phyloP scores from a whole-genome alignment of 2,329 filamentous ascomycete genomes.

The Fusarium sp. region DNA sequence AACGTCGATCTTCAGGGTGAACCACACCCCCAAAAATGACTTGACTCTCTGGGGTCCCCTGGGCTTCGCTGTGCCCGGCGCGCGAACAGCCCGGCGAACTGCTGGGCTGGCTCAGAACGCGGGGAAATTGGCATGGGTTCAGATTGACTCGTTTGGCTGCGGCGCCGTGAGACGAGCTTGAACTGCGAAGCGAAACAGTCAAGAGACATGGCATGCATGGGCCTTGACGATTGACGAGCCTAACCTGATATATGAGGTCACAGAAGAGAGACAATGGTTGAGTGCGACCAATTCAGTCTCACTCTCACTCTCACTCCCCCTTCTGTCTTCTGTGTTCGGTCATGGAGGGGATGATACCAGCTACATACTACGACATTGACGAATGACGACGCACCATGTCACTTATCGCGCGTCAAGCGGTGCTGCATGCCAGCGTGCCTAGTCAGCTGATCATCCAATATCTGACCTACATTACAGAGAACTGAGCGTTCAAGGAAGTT shows the following conservation, averaged over 20 bases:
- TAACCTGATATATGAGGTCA: constrained; percentile 14
- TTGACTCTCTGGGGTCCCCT: constrained; percentile 24
- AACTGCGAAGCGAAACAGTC: constrained; percentile 34
- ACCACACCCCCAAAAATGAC: constrained; percentile 29
- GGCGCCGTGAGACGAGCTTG: constrained; percentile 31
- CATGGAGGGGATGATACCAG: constrained; percentile 28
- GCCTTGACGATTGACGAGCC: constrained; percentile 3
- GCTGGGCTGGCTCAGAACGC: constrained; percentile 36
- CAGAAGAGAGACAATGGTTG: constrained; percentile 16
- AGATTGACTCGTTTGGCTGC: constrained; percentile 14
- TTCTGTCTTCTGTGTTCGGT: constrained; percentile 16
- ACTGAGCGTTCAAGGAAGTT: neutral
- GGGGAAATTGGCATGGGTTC: constrained; percentile 44
- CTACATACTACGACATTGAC: constrained; percentile 16
- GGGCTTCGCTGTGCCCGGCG: constrained; percentile 31
- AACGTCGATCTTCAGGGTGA: constrained; percentile 40
- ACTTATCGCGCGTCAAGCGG: constrained; percentile 41
- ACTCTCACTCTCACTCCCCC: neutral
- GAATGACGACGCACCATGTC: constrained; percentile 45
- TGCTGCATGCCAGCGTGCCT: constrained; percentile 16
- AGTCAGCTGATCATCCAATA: constrained; percentile 15
- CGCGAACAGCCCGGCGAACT: constrained; percentile 29
- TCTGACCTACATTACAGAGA: constrained; percentile 1
- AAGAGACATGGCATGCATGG: constrained; percentile 28
- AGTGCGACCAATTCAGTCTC: constrained; percentile 12